Evolutionary conservation across 306 rosid genomes (phyloP), one percentile per base, ranked within the genome.

Genomic region (Notholithocarpus densiflorus): DNA sequence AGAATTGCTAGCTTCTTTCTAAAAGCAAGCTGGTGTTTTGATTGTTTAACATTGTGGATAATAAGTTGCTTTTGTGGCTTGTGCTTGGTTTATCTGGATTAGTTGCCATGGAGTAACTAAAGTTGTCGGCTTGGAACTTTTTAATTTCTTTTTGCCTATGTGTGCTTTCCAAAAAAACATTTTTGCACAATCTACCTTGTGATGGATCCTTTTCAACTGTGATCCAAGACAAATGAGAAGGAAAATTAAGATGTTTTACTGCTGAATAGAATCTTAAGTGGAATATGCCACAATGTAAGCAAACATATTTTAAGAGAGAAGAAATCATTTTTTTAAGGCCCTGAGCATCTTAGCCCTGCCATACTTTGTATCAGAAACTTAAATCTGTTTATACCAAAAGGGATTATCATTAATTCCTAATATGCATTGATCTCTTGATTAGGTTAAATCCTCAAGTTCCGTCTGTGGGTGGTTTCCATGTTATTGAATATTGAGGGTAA

Each of bases 21-120:
- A 52, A 5, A 15, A 24, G 56, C 80, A 37, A 53, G 23, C 18
- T 61, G 66, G 48, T 62, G 17, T 71, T 43, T 69, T 45, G 19
- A 27, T 64, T 73, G 43, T 78, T 81, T 76, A 4, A 56, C 23
- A 71, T 34, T 24, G 13, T 54, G 52, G 57, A 21, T 64, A 71
- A 71, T 60, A 17, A 34, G 73, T 19, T 27, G 69, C 61, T 73
- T 32, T 14, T 4, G 54, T 29, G 8, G 24, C 68, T 56, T 34
- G 64, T 8, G 10, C 9, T 72, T 82, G 48, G 52, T 76, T 82
- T 37, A 19, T 72, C 51, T 72, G 53, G 66, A 27, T 79, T 71
- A 24, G 75, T 61, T 71, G 83, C 55, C 19, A 54, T 70, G 34
- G 29, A 51, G 53, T 74, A 26, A 56, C 75, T 51, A 60, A 74